Evolutionary conservation across 2,329 filamentous ascomycete species (phyloP).

Genomic region (Fusarium duplospermum): DNA sequence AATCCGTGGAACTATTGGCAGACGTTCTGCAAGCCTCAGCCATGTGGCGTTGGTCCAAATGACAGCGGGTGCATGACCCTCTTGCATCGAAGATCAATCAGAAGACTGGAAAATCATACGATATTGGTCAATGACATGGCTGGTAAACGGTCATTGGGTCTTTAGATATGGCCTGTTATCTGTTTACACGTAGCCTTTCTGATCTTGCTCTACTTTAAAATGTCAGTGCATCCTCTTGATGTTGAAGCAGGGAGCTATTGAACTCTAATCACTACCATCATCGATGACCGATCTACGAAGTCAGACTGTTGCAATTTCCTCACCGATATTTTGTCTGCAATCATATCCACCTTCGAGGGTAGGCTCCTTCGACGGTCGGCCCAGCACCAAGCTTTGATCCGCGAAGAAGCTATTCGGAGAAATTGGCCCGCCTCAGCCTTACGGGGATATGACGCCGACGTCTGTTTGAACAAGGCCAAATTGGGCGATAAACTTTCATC

Average conservation of each 20-base stretch:
- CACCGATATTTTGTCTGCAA: neutral
- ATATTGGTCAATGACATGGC: neutral
- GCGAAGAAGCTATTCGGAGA: neutral
- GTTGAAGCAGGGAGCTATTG: neutral
- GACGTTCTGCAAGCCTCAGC: neutral
- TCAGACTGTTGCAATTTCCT: neutral
- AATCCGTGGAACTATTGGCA: neutral
- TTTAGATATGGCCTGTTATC: neutral
- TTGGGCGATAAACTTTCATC: neutral
- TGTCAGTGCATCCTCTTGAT: neutral
- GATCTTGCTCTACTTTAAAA: neutral
- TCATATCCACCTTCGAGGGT: neutral
- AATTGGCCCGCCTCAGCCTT: neutral
- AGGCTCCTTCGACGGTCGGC: too few relatives aligned
- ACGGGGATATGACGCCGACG: neutral
- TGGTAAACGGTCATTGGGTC: neutral
- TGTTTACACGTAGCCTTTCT: neutral
- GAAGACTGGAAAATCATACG: neutral
- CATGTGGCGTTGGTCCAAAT: neutral
- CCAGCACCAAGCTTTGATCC: neutral
- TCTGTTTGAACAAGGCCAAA: neutral
- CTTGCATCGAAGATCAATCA: slow-evolving; percentile 3
- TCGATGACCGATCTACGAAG: neutral
- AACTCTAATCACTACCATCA: neutral
- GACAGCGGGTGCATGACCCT: neutral